Base-by-base conservation (phyloP, 2,329 filamentous ascomycete species). In the Cryphonectria radicalis region DNA sequence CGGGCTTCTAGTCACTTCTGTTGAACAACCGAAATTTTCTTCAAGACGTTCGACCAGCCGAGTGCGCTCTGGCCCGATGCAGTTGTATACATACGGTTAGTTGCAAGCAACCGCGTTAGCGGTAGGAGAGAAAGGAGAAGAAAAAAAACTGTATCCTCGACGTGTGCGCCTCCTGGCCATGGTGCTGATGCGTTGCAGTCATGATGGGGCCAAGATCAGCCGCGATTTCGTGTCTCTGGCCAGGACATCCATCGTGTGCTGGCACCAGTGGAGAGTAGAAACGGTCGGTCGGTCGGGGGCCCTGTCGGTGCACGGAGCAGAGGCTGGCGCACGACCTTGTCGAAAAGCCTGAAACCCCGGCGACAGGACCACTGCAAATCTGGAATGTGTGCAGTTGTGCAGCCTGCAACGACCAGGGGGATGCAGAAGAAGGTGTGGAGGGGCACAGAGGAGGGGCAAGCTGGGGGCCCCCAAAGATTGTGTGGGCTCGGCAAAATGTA, bases 231-330 rank as follows among this genome's bases (percentile, higher is more conserved):
- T 55, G 46, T 43, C 32, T 66, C 50, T 53, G 64, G 25, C 46
- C 64, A 57, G 37, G 37, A 25, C 37, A 43, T 63, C 40, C 55
- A 32, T 57, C 25, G 62, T 66, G 64, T 66, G 64, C 37, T 66
- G 64, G 64, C 64, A 66, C 64, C 63, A 65, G 63, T 65, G 25
- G 63, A 46, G 42, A 53, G 63, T 13, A 46, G 43, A 53, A 32
- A 22, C 63, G 40, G 40, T 65, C 63, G 63, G n/a, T n/a, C 17
- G 46, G 8, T 25, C 50, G 64, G 57, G 40, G 50, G 53, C 35
- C 65, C 66, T 63, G 68, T 60, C 62, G 70, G 69, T 43, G 69
- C 62, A 70, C 71, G 71, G 71, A 63, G 71, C 71, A 70, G 42
- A 40, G 14, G 42, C 68, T 70, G 59, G 50, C 63, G 63, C 60